Percentiles rank a stretch among this genome's conserved stretches.
These are phyloP conservation scores for Coemansia sp. DNA, from an alignment of 192 early-diverging fungal genomes.

Conservation along the genomic window DNA sequence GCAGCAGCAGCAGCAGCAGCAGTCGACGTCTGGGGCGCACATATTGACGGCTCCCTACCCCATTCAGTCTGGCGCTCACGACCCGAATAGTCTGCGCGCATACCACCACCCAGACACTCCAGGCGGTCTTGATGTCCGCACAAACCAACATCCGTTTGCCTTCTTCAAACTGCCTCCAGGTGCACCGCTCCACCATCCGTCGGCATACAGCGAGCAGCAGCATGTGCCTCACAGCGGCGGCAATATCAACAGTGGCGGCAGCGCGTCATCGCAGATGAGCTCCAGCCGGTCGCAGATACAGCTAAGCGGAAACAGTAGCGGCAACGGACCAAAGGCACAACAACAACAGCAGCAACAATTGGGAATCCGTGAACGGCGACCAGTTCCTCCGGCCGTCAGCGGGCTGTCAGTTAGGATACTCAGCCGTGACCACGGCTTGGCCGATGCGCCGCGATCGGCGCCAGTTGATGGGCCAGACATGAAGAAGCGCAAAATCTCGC, in stretches of 20 bases:
- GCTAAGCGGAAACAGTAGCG: conserved; percentile 2
- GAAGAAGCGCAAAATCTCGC: conserved; percentile 45
- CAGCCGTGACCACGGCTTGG: neutral
- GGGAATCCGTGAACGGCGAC: conserved; percentile 17
- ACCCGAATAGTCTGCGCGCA: conserved; percentile 13
- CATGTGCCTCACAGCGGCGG: conserved; percentile 3
- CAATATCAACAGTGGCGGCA: neutral
- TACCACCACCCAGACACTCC: conserved; percentile 55
- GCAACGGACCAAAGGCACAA: neutral
- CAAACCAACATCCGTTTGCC: conserved; percentile 40
- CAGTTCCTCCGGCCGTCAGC: conserved; percentile 40
- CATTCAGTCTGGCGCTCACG: conserved; percentile 10
- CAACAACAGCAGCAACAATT: neutral
- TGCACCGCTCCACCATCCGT: conserved; percentile 43
- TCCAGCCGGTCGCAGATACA: neutral
- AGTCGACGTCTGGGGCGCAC: conserved; percentile 2
- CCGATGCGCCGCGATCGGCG: conserved; percentile 39
- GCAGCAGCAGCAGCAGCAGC: conserved; percentile 20
- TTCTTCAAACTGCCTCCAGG: conserved; percentile 53
- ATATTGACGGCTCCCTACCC: conserved; percentile 13
- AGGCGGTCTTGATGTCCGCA: conserved; percentile 36
- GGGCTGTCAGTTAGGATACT: conserved; percentile 41
- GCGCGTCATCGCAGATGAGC: conserved; percentile 8
- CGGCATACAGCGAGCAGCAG: conserved; percentile 23
- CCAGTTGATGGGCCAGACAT: conserved; percentile 43